Evolutionary conservation across 805 yeast genomes (phyloP).

Genomic region (Candida mattraensis): DNA sequence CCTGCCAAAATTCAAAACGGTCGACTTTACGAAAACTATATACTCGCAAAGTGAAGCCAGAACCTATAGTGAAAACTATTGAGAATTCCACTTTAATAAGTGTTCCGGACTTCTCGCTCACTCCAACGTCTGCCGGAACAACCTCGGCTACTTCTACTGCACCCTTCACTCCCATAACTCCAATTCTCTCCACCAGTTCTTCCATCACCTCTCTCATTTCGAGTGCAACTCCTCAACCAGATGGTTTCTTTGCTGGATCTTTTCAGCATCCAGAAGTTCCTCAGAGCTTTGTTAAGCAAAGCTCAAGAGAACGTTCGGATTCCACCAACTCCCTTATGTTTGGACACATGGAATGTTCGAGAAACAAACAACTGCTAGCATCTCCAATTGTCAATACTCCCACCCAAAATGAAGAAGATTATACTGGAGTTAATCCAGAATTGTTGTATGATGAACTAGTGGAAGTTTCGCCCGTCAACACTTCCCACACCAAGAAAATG

Average conservation of each 20-base stretch:
- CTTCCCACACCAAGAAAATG: constrained; percentile 28
- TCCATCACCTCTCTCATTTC: constrained; percentile 20
- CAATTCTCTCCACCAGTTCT: constrained; percentile 26
- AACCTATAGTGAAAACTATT: constrained; percentile 4
- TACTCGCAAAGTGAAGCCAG: constrained; percentile 16
- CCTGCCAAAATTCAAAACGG: constrained; percentile 10
- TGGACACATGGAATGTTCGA: constrained; percentile 6
- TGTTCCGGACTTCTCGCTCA: constrained; percentile 11
- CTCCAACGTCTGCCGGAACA: constrained; percentile 14
- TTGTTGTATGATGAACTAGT: constrained; percentile 16
- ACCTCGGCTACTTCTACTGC: constrained; percentile 4
- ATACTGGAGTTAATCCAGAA: constrained; percentile 5
- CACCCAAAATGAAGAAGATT: constrained; percentile 19
- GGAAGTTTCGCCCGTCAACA: constrained; percentile 28
- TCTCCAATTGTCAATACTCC: constrained; percentile 25
- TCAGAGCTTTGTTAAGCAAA: neutral
- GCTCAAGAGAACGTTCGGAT: constrained; percentile 20
- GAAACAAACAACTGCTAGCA: constrained; percentile 4
- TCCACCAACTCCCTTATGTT: constrained; percentile 21
- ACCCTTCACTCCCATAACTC: constrained; percentile 25
- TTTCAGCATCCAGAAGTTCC: neutral
- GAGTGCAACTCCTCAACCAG: constrained; percentile 9
- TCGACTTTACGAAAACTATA: constrained; percentile 16
- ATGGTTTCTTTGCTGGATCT: neutral
- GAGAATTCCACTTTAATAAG: constrained; percentile 4